Evolutionary conservation across 129 eudicot genomes (phyloP).

Genomic region (Daucus carota): DNA sequence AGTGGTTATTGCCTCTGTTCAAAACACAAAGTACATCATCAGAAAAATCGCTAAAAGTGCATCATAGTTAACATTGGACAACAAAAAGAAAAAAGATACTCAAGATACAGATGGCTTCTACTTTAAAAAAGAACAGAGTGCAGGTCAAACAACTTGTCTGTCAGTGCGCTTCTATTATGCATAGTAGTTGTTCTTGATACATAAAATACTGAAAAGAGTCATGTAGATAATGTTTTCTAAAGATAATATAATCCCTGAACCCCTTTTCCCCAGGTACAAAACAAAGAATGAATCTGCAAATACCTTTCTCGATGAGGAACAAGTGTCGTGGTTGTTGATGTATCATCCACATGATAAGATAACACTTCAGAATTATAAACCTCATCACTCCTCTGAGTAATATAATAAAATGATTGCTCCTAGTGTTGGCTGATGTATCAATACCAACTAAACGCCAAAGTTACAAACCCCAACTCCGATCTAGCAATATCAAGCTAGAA

Average conservation of each 20-base stretch:
- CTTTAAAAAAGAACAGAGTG: conserved; percentile 6
- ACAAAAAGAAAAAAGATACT: background rate
- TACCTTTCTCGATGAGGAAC: conserved; percentile 89
- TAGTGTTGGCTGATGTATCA: conserved; percentile 80
- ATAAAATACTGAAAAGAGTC: background rate
- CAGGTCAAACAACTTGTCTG: background rate
- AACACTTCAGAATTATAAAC: conserved; percentile 76
- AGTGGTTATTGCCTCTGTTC: conserved; percentile 89
- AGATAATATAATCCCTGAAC: too few relatives aligned
- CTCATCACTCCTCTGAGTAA: conserved; percentile 71
- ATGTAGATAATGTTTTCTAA: background rate
- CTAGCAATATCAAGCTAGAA: conserved; percentile 69
- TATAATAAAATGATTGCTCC: conserved; percentile 83
- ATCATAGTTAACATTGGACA: conserved; percentile 51
- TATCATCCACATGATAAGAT: conserved; percentile 75
- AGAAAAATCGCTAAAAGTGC: conserved; percentile 88
- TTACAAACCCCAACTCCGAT: conserved; percentile 54
- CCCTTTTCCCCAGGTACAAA: background rate
- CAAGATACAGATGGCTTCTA: background rate
- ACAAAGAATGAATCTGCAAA: conserved; percentile 1
- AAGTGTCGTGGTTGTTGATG: conserved; percentile 50
- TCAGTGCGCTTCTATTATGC: background rate
- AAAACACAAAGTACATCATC: conserved; percentile 94
- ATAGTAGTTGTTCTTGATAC: background rate
- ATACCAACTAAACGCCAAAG: conserved; percentile 71